Conservation (phyloP, 1,284 basidiomycete species). For the Rhodofomes roseus region DNA sequence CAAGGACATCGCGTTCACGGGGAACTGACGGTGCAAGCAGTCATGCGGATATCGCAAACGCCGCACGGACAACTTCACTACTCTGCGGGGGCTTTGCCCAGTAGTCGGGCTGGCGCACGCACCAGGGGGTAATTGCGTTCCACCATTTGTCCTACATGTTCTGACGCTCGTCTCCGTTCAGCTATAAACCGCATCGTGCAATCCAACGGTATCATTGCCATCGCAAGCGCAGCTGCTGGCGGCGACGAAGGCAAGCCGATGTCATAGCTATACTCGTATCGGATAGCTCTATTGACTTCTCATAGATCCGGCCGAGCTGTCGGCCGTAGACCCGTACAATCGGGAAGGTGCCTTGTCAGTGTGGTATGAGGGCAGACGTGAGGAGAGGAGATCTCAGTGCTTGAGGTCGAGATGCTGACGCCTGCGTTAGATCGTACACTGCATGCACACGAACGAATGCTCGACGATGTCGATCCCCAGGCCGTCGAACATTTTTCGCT, state of each 20-base stretch:
- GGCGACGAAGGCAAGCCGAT: conserved; percentile 4
- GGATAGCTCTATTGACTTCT: background rate
- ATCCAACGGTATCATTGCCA: conserved; percentile 6
- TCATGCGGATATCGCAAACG: background rate
- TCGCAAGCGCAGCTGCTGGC: conserved; percentile 15
- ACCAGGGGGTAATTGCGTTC: background rate
- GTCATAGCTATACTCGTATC: background rate
- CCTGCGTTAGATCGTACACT: conserved; percentile 5
- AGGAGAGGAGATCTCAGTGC: background rate
- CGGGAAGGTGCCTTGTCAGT: conserved; percentile 13
- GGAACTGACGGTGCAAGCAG: background rate
- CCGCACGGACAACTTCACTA: background rate
- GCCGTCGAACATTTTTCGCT: background rate
- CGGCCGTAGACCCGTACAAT: conserved; percentile 14
- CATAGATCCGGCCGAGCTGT: background rate
- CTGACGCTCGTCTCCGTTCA: background rate
- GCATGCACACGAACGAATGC: conserved; percentile 6
- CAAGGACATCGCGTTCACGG: background rate
- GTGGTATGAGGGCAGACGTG: conserved; percentile 5
- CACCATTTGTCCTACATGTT: background rate
- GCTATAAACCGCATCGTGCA: conserved; percentile 17
- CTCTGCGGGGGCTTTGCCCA: background rate
- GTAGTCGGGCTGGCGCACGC: background rate
- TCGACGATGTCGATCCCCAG: background rate
- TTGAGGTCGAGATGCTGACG: background rate